These are phyloP conservation scores for Dictyostelium discoideum DNA, from an alignment of 78 protist genomes.

Conservation along the genomic window dicty_2.7 NC_007090.3:4899001-4899500, in stretches of 20 bases:
- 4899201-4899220: conserved; percentile 35
- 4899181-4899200: conserved; percentile 57
- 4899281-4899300: conserved; percentile 66
- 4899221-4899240: conserved; percentile 68
- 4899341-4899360: no score
- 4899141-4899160: conserved; percentile 37
- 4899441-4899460: conserved; percentile 67
- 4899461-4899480: conserved; percentile 83
- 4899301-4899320: neutral
- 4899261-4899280: conserved; percentile 58
- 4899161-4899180: conserved; percentile 71
- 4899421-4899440: conserved; percentile 76
- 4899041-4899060: conserved; percentile 74
- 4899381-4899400: neutral
- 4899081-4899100: conserved; percentile 18
- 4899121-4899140: conserved; percentile 29
- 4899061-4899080: conserved; percentile 7
- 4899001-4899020: neutral
- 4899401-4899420: conserved; percentile 64
- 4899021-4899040: conserved; percentile 58
- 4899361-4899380: no score
- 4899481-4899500: conserved; percentile 60
- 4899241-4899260: conserved; percentile 73
- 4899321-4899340: no score
- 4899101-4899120: conserved; percentile 38